A percentile compares a stretch with the other conserved stretches of the same genome.
Conservation (phyloP, 2,329 filamentous ascomycete species). For the Rugonectria rugulosa region DNA sequence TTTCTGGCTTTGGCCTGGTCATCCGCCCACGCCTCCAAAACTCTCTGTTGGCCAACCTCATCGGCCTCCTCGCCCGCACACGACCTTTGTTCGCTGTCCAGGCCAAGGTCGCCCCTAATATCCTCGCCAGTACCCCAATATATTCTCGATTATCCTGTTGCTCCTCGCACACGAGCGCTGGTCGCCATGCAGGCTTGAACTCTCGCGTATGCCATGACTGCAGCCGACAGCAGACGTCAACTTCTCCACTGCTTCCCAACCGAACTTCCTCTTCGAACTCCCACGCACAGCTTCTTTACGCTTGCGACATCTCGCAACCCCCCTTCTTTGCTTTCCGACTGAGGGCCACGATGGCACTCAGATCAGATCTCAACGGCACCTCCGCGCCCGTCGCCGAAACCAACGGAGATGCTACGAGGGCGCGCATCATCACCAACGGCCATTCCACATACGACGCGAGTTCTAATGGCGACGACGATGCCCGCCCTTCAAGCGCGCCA, state of each 20-base stretch:
- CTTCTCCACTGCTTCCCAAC: conserved; percentile 34
- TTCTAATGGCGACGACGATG: conserved; percentile 42
- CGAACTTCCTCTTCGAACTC: conserved; percentile 36
- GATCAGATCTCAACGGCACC: conserved; percentile 44
- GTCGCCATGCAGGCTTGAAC: conserved; percentile 37
- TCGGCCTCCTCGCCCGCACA: conserved; percentile 10
- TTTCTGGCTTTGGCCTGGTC: conserved; percentile 37
- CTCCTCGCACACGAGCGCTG: conserved; percentile 22
- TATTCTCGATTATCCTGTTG: conserved; percentile 5
- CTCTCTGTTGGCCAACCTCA: conserved; percentile 6
- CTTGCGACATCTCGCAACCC: conserved; percentile 30
- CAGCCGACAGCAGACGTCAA: conserved; percentile 38
- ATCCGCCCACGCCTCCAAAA: conserved; percentile 29
- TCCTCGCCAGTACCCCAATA: conserved; percentile 13
- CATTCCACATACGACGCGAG: conserved; percentile 40
- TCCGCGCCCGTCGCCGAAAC: conserved; percentile 37
- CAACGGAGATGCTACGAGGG: conserved; percentile 42
- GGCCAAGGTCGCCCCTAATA: not conserved
- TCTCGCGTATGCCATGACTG: conserved; percentile 34
- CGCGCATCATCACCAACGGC: conserved; percentile 39
- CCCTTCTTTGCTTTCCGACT: conserved; percentile 33
- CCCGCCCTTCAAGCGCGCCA: conserved; percentile 56
- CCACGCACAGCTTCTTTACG: conserved; percentile 29
- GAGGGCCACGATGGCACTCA: conserved; percentile 43
- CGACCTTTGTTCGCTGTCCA: not conserved